These are phyloP conservation scores for Morella rubra DNA, from an alignment of 306 rosid species.

Conservation along the genomic window DNA sequence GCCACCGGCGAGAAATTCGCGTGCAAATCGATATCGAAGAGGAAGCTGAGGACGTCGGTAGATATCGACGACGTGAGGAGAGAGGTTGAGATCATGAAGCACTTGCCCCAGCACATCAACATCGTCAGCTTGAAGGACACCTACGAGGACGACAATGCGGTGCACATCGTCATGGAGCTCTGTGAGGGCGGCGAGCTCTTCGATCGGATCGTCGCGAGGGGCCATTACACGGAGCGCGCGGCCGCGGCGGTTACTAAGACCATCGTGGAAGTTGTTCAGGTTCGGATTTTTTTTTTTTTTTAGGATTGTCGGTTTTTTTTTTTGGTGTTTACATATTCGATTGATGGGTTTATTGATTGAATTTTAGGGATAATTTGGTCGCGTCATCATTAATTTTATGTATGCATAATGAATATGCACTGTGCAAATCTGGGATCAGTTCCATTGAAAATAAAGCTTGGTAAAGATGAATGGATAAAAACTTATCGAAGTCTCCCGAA, in stretches of 20 bases:
- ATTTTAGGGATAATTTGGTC: background rate
- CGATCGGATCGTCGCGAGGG: conserved; percentile 89
- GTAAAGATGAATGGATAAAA: too few species aligned
- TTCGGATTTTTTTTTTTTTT: conserved; percentile 22
- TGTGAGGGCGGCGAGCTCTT: conserved; percentile 96
- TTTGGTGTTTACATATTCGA: background rate
- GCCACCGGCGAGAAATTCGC: conserved; percentile 53
- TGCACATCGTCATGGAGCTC: conserved; percentile 97
- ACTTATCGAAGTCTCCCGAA: conserved; percentile 5
- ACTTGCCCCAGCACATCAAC: conserved; percentile 62
- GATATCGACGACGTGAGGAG: conserved; percentile 89
- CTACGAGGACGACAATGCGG: conserved; percentile 79
- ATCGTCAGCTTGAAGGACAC: conserved; percentile 80
- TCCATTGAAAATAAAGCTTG: background rate
- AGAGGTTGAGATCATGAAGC: conserved; percentile 91
- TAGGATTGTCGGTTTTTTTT: background rate
- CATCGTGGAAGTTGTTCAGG: conserved; percentile 97
- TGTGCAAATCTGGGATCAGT: background rate
- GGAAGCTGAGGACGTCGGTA: conserved; percentile 72
- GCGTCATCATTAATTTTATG: too few species aligned
- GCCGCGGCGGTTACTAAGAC: conserved; percentile 85
- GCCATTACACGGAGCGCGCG: conserved; percentile 93
- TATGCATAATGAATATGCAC: background rate
- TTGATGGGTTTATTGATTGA: background rate
- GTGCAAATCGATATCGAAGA: conserved; percentile 90